Base-by-base conservation (phyloP, 805 yeast species). In the Dipodascopsis tothii region DNA sequence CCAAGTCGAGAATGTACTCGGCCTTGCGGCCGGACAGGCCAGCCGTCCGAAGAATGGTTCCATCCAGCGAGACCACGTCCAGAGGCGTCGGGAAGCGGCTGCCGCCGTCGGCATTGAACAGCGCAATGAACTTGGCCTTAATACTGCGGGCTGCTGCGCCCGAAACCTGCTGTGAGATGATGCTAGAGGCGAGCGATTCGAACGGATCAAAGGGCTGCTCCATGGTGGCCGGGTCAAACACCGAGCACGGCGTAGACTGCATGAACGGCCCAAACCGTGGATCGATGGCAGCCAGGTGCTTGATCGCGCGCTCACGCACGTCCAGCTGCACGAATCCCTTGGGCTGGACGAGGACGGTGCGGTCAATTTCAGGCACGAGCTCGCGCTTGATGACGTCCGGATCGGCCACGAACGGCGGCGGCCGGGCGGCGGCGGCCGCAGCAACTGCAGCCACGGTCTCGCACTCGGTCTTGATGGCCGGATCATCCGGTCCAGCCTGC, bases 101-200 rank as follows among this genome's bases (percentile, higher is more conserved):
- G 40, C 52, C 14, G 39, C 43, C n/a, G 42, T 39, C 3, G 28
- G 54, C 64, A 14, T 55, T 64, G 48, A 65, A 73, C 14, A 63
- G 46, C 17, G 59, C 56, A 17, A 57, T 56, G 43, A 84, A 72
- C 51, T 74, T 72, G 7, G 49, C 46, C 44, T 72, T 70, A 23
- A 87, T 83, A 1, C 87, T 71, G 6, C 56, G 60, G 0, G 96
- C 95, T 1, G 96, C 94, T 0, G 75, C 72, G 1, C 95, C 95
- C 51, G 84, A 78, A 7, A 84, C 75, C 58, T 83, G 92, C 60
- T 84, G 92, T 0, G 81, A 72, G 2, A 83, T 73, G 2, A 84
- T 74, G 3, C 76, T 70, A 35, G 68, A 61, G 1, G 68, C 68
- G 5, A 77, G 57, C 17, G 66, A 63, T 19, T 62, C 61, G 48